Base-by-base conservation (phyloP, 768 basidiomycete species). In the Pilatotrama ljubarskyi region DNA sequence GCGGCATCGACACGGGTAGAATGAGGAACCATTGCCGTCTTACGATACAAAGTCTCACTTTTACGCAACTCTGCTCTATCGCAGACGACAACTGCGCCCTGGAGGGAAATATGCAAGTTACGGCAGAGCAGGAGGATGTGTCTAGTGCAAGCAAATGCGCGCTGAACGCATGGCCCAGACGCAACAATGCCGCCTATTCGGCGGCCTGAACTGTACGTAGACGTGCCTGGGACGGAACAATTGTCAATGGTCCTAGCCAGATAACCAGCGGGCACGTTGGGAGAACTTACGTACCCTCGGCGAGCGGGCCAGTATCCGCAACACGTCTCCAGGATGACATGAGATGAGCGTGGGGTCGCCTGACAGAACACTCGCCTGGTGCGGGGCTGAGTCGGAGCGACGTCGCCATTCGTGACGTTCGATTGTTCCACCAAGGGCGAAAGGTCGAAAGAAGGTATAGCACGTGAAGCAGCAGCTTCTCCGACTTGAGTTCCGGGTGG, bases 331-430 rank as follows among this genome's bases (percentile, higher is more conserved):
- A 3, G 43, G 3, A 20, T 29, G 36, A 55, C 38, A 55, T 41
- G 29, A 26, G 3, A 9, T 15, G 38, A 17, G 15, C 40, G 25
- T 18, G 14, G 11, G 38, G 51, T 20, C 42, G 26, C 42, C 43
- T 54, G 52, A 43, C 20, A 35, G 41, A 22, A 5, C 2, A 8
- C 14, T 3, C 26, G 20, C 22, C 20, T 13, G 26, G 15, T 7
- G 20, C 11, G n/a, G 38, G 25, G 8, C 22, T 35, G 10, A 15
- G 14, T 48, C 35, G 35, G 44, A 55, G 32, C 55, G 32, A 36
- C 13, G n/a, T 46, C 55, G 55, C 55, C 36, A 43, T 37, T 36
- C 37, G 35, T 14, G 49, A 24, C 37, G 49, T 37, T 55, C 46
- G 35, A 40, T 35, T 5, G 13, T 37, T 2, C 36, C 32, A 32